Base-by-base conservation (phyloP, 441 rosid genomes). In the Euphorbia corollata region DNA sequence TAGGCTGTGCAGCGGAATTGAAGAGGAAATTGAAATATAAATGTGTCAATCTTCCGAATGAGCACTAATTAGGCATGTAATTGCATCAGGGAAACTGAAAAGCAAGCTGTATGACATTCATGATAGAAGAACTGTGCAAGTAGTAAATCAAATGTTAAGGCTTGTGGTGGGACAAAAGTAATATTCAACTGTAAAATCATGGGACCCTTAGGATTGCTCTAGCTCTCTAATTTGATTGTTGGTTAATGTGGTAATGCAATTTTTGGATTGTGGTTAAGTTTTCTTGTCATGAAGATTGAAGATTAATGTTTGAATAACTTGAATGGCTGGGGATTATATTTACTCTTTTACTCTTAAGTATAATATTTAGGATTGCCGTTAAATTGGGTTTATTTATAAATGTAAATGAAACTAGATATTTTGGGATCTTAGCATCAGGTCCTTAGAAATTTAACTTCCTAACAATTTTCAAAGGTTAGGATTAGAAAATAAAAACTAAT, bases 261-360 rank as follows among this genome's bases (percentile, higher is more conserved):
- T 56, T 13, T 56, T 56, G 27, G 60, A 22, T 24, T 6, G 30
- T 16, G n/a, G 9, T 58, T 27, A 2, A 18, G 9, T 58, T 32
- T 58, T 30, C 61, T 58, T 15, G 34, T 30, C n/a, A 22, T 27
- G 32, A 27, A 30, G 61, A 58, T 24, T 15, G 6, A 11, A 24
- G 8, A 16, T 13, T 11, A 23, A 57, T 57, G 36, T 57, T 58
- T 58, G 61, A 27, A 58, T 58, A 58, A 58, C 19, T 58, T 58
- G 61, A 24, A 30, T 58, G 38, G 19, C 0, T 9, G 34, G n/a
- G 2, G 5, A 16, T 12, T 8, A 41, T 36, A 58, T 58, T 13
- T 27, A 58, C 38, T 27, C 36, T 57, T 36, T 8, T 6, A 36
- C 41, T 36, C 41, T 36, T 48, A 16, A 50, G 22, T 50, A 50